A percentile compares a stretch with the other conserved stretches of the same genome.
Evolutionary conservation across 129 eudicot genomes (phyloP).

Genomic region (Chrysanthemum seticuspe): DNA sequence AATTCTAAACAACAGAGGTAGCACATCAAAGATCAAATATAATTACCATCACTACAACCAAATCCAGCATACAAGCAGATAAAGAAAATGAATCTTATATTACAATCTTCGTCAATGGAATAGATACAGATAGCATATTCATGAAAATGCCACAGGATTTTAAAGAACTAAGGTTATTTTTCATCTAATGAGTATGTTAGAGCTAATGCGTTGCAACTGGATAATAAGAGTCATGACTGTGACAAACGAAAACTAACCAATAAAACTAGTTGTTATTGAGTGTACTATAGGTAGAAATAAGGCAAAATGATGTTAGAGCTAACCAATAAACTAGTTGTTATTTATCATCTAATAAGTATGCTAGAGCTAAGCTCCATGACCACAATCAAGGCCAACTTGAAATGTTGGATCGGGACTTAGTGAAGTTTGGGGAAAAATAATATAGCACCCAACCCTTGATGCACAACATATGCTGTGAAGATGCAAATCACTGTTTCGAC

Average conservation of each 20-base stretch:
- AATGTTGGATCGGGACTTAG: no score
- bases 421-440: no score
- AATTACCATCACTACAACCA: background rate
- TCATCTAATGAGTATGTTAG: background rate
- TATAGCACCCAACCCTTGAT: no score
- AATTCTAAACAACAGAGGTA: background rate
- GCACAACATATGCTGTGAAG: no score
- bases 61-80: slow-evolving; percentile 5
- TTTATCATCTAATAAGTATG: no score
- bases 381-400: no score
- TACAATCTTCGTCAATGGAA: no score
- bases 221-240: slow-evolving; percentile 4
- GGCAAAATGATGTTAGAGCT: background rate
- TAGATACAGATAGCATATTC: background rate
- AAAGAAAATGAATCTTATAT: no score
- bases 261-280: slow-evolving; percentile 15
- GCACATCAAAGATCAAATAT: slow-evolving; percentile 4
- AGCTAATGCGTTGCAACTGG: slow-evolving; percentile 3
- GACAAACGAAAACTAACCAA: slow-evolving; percentile 2
- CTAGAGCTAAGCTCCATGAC: no score
- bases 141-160: background rate
- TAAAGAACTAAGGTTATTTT: background rate
- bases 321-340: no score
- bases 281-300: background rate
- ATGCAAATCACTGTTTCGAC: background rate